Percentiles rank a stretch among this genome's conserved stretches.
Conservation (phyloP, 495 filamentous ascomycete genomes). For the Penicillium diatomitis region DNA sequence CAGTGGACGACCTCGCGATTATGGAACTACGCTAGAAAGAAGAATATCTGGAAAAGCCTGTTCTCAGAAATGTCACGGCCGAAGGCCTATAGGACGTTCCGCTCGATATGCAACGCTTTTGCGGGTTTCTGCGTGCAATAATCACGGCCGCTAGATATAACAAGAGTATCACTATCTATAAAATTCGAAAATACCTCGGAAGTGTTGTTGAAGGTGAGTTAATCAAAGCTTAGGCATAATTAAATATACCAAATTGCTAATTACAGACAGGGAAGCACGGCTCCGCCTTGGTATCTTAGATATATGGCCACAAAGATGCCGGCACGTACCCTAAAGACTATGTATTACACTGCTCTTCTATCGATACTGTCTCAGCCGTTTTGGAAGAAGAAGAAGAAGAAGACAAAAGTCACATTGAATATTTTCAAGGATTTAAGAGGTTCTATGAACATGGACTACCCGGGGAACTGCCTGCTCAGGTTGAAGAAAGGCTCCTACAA, state of each 20-base stretch:
- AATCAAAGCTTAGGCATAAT: background rate
- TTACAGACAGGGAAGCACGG: constrained; percentile 9
- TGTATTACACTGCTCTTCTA: constrained; percentile 11
- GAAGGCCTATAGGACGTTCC: constrained; percentile 12
- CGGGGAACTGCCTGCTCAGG: constrained; percentile 8
- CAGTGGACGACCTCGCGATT: constrained; percentile 6
- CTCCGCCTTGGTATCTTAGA: constrained; percentile 16
- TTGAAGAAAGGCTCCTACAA: constrained; percentile 11
- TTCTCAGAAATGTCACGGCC: constrained; percentile 16
- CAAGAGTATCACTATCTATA: constrained; percentile 4
- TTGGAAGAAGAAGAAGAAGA: constrained; percentile 13
- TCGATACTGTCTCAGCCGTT: constrained; percentile 13
- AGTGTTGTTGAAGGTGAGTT: constrained; percentile 10
- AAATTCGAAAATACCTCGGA: constrained; percentile 9
- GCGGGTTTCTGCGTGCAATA: constrained; percentile 5
- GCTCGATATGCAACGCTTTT: constrained; percentile 7
- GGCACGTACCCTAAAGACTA: constrained; percentile 14
- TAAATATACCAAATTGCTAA: too few relatives aligned
- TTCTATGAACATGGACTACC: constrained; percentile 13
- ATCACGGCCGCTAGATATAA: constrained; percentile 8
- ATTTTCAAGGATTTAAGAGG: constrained; percentile 10
- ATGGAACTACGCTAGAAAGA: constrained; percentile 10
- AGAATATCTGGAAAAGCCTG: constrained; percentile 10
- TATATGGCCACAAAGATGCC: constrained; percentile 12
- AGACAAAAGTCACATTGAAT: constrained; percentile 14